Evolutionary conservation across 164 flowering plant genomes (phyloP).

Genomic region (Piper betle): DNA sequence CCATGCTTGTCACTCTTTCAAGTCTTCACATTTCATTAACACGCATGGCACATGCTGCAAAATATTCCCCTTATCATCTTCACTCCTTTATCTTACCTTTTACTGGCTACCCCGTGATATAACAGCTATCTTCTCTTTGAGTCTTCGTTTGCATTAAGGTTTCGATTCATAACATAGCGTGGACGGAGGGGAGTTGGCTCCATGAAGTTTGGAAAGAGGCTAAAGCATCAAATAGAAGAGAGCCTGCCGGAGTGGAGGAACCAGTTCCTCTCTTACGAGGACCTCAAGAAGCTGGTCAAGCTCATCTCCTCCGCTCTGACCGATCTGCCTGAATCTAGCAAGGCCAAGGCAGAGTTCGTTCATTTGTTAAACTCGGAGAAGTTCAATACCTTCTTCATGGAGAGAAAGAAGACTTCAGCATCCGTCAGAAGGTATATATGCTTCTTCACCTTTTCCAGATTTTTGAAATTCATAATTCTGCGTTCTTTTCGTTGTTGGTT

Average conservation of each 20-base stretch:
- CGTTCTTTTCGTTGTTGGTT: not conserved
- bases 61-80: not conserved
- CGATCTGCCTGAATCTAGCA: constrained; percentile 2
- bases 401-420: constrained; percentile 80
- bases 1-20: not conserved
- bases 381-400: constrained; percentile 75
- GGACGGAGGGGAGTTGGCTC: not conserved
- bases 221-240: constrained; percentile 75
- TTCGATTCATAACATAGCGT: not conserved
- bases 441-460: not conserved
- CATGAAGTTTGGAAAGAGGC: constrained; percentile 91
- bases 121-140: not conserved
- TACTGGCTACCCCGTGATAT: not conserved
- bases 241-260: constrained; percentile 90
- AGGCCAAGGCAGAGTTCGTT: constrained; percentile 49
- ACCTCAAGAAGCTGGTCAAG: constrained; percentile 57
- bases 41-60: too few relatives aligned
- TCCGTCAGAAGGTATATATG: constrained; percentile 43
- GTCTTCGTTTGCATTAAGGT: not conserved
- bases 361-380: constrained; percentile 52
- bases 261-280: constrained; percentile 78
- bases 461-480: not conserved
- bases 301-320: constrained; percentile 29
- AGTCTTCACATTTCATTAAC: not conserved
- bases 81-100: not conserved